Conservation (phyloP, 2,329 filamentous ascomycete species). For the Aspergillus aculeatus region DNA sequence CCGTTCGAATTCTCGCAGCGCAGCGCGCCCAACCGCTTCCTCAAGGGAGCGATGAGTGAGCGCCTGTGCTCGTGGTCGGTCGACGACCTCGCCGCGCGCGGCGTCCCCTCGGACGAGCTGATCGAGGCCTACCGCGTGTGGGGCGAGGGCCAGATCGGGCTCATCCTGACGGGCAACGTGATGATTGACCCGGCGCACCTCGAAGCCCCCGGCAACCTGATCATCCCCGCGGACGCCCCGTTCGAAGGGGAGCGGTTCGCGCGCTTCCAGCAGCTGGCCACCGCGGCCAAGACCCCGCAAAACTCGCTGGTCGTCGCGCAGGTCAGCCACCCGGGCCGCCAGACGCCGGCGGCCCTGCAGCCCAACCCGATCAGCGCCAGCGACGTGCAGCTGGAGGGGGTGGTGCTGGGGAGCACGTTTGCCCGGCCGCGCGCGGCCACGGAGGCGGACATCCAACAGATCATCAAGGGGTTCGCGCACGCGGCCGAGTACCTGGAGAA, state of each 20-base stretch:
- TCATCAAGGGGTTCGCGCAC: conserved; percentile 50
- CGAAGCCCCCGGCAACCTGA: not conserved
- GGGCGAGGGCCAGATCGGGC: conserved; percentile 6
- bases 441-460: conserved; percentile 49
- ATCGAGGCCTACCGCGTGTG: conserved; percentile 29
- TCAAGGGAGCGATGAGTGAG: conserved; percentile 69
- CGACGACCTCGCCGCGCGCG: conserved; percentile 52
- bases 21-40: conserved; percentile 62
- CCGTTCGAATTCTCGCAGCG: conserved; percentile 53
- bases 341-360: conserved; percentile 36
- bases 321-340: conserved; percentile 39
- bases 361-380: conserved; percentile 22
- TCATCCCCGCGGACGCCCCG: not conserved
- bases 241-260: not conserved
- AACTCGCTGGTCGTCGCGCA: conserved; percentile 37
- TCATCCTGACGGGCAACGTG: conserved; percentile 9
- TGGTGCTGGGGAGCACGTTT: conserved; percentile 11
- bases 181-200: conserved; percentile 9
- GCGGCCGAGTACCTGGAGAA: conserved; percentile 47
- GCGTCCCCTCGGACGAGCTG: conserved; percentile 53
- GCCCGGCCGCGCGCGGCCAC: conserved; percentile 57
- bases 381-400: conserved; percentile 22
- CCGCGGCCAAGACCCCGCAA: conserved; percentile 22
- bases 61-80: conserved; percentile 61
- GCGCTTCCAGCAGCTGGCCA: conserved; percentile 7